A percentile compares a stretch with the other conserved stretches of the same genome.
These are phyloP conservation scores for Byssochlamys sp. DNA, from an alignment of 2,329 filamentous ascomycete genomes.

Conservation along the genomic window DNA sequence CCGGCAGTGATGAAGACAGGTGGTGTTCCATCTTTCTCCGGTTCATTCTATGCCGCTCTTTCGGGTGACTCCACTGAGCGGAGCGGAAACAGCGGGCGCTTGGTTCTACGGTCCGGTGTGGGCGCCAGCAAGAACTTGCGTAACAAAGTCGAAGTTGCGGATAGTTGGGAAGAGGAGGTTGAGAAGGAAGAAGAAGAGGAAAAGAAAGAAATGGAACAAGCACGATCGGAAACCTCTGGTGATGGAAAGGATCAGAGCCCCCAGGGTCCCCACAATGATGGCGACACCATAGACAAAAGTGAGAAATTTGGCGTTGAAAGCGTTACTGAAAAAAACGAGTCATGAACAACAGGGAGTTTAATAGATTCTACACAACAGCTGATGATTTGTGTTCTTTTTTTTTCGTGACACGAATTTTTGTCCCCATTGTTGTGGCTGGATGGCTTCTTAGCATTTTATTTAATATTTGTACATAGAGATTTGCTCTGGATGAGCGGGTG, in stretches of 20 bases:
- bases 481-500: not conserved
- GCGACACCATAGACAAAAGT: not conserved
- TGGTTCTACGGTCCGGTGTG: conserved; percentile 27
- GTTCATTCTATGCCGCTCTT: conserved; percentile 4
- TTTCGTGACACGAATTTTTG: not conserved
- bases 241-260: not conserved
- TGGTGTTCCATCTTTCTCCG: not conserved
- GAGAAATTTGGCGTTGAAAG: not conserved
- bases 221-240: conserved; percentile 3
- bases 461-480: not conserved
- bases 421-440: not conserved
- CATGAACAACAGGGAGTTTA: not conserved
- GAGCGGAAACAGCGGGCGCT: conserved; percentile 21
- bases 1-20: conserved; percentile 10
- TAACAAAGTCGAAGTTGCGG: conserved; percentile 25
- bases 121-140: conserved; percentile 21
- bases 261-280: not conserved
- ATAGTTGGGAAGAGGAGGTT: conserved; percentile 40
- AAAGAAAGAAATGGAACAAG: conserved; percentile 8
- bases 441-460: not conserved
- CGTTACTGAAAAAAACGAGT: not conserved
- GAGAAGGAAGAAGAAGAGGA: conserved; percentile 33
- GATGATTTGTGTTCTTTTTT: not conserved
- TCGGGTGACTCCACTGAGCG: conserved; percentile 12
- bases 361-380: not conserved